A percentile compares a stretch with the other conserved stretches of the same genome.
Evolutionary conservation across 257 asterid species (phyloP).

Genomic region (Ocimum tenuiflorum): DNA sequence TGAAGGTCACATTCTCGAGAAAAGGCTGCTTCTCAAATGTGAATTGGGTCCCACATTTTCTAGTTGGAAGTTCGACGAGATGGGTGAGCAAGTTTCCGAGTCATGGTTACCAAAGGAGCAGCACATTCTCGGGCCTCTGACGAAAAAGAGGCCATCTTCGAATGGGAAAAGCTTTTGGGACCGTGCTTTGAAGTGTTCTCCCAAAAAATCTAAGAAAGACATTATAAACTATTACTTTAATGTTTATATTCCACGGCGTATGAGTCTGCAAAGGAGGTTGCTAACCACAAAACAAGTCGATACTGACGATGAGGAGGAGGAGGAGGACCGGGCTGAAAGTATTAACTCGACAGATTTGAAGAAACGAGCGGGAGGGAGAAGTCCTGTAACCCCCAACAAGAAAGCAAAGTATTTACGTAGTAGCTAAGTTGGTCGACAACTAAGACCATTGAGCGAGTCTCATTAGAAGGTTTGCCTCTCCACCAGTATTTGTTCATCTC

Average conservation of each 20-base stretch:
- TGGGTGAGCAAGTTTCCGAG: slow-evolving; percentile 56
- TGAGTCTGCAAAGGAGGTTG: slow-evolving; percentile 41
- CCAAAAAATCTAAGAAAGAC: slow-evolving; percentile 32
- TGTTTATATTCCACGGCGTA: slow-evolving; percentile 48
- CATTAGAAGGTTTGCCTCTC: slow-evolving; percentile 22
- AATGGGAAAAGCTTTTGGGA: slow-evolving; percentile 46
- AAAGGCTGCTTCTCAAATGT: slow-evolving; percentile 34
- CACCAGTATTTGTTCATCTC: slow-evolving; percentile 1
- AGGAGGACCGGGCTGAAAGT: slow-evolving; percentile 36
- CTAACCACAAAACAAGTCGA: slow-evolving; percentile 28
- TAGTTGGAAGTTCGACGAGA: slow-evolving; percentile 64
- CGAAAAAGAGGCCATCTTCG: slow-evolving; percentile 31
- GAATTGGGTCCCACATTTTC: slow-evolving; percentile 58
- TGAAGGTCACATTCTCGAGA: slow-evolving; percentile 42
- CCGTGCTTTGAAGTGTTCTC: slow-evolving; percentile 44
- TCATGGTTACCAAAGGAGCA: slow-evolving; percentile 57
- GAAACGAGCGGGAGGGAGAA: not conserved
- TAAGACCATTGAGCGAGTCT: not conserved
- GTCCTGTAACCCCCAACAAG: slow-evolving; percentile 15
- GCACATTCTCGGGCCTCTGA: slow-evolving; percentile 37
- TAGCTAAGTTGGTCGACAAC: slow-evolving; percentile 13
- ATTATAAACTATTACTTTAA: slow-evolving; percentile 52
- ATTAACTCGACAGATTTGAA: no score
- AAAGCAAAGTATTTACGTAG: slow-evolving; percentile 33
- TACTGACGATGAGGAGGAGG: slow-evolving; percentile 55